Evolutionary conservation across 352 stramenopile genomes (phyloP), one percentile per base, ranked within the genome.

Genomic region (Aphanomyces cochlioides): DNA sequence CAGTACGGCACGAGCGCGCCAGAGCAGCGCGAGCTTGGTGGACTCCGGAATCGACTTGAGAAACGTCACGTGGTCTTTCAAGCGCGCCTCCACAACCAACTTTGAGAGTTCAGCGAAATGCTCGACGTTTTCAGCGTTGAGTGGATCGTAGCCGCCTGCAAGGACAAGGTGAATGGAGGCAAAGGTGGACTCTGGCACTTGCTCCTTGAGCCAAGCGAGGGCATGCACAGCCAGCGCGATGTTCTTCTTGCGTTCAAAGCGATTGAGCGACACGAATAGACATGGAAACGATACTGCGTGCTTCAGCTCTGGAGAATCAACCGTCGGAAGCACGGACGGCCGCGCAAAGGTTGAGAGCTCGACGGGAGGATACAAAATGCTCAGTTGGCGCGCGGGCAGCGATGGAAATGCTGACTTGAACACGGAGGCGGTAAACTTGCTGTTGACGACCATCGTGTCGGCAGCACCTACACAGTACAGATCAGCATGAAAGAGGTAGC

Each of bases 241-340:
- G 73, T 98, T 98, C 83, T 99, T 99, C 88, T 99, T 99, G 13
- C 96, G 84, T 80, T 99, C 97, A 72, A 98, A 99, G 43, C 97
- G 87, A 82, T 99, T 99, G 64, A 99, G 77, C 37, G 96, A 99
- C 19, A 99, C 87, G 67, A 99, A 96, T 7, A 92, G 73, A 7
- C 71, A 73, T 5, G 82, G 45, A 37, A 72, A 21, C 13, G 48
- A 7, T 37, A 73, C 19, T 8, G 57, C 38, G 28, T n/a, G 19
- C 38, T 12, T 10, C 4, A 70, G 47, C 19, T 13, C 80, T 66
- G 6, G 36, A 43, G 38, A 19, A 68, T 5, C 56, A 38, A 13
- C 19, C n/a, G 8, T 7, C 28, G 15, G 41, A 48, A 34, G 19
- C 21, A 47, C 66, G 80, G 82, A 21, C 61, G 54, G 54, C 12